These are phyloP conservation scores for Sporisorium scitamineum DNA, from an alignment of 1,284 basidiomycete genomes.

Conservation along the genomic window DNA sequence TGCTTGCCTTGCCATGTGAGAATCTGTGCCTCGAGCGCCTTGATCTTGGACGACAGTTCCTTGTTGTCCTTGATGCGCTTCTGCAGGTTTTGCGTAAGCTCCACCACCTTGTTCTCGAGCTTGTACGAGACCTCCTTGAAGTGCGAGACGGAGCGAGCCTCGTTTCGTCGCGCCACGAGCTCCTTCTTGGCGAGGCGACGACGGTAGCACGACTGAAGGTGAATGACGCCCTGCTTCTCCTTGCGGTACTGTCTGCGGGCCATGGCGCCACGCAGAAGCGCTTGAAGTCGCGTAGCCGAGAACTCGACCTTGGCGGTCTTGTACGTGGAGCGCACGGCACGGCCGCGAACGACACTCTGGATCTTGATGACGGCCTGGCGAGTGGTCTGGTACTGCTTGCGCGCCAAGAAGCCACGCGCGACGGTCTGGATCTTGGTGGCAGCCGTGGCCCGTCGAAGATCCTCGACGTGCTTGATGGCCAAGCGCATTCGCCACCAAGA, in stretches of 20 bases:
- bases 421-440: constrained; percentile 83
- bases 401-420: constrained; percentile 80
- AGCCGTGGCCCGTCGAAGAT: constrained; percentile 79
- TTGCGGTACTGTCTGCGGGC: constrained; percentile 76
- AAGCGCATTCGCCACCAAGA: constrained; percentile 90
- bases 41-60: constrained; percentile 80
- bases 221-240: constrained; percentile 82
- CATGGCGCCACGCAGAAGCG: constrained; percentile 84
- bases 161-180: constrained; percentile 83
- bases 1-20: constrained; percentile 86
- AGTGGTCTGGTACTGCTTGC: constrained; percentile 78
- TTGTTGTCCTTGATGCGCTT: constrained; percentile 92
- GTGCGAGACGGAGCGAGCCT: constrained; percentile 95
- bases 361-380: constrained; percentile 78
- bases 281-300: constrained; percentile 83
- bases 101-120: constrained; percentile 99
- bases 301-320: constrained; percentile 75
- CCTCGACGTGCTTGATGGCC: constrained; percentile 80
- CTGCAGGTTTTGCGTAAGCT: constrained; percentile 96
- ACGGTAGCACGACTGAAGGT: constrained; percentile 91
- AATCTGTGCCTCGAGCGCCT: constrained; percentile 85
- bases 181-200: constrained; percentile 88
- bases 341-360: constrained; percentile 86
- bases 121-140: constrained; percentile 99
- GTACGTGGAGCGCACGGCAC: constrained; percentile 79